These are phyloP conservation scores for Tetraselmis striata DNA, from an alignment of 139 green algal species.

Conservation along the genomic window DNA sequence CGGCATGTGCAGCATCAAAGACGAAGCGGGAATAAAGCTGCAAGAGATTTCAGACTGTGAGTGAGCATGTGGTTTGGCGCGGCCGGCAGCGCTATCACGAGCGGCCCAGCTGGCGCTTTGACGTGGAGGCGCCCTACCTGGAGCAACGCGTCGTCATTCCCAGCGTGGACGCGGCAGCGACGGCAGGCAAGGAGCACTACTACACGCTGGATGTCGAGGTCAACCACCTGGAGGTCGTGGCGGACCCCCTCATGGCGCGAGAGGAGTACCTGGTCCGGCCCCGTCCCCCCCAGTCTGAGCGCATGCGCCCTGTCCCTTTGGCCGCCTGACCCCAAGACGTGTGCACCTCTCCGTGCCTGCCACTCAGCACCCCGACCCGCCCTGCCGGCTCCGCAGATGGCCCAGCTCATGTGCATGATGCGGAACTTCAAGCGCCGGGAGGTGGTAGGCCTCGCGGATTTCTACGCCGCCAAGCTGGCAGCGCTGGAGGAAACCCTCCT, in stretches of 20 bases:
- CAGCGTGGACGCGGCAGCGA: neutral
- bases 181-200: neutral
- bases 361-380: no score
- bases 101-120: neutral
- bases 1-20: no score
- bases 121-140: conserved; percentile 3
- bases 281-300: no score
- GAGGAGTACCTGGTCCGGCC: conserved; percentile 62
- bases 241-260: conserved; percentile 41
- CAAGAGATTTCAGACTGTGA: no score
- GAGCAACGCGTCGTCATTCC: neutral
- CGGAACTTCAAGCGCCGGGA: conserved; percentile 45
- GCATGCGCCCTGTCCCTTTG: no score
- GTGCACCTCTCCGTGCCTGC: neutral
- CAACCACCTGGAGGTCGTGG: conserved; percentile 42
- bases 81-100: conserved; percentile 2
- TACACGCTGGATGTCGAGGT: conserved; percentile 54
- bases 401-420: conserved; percentile 39
- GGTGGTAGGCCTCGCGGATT: conserved; percentile 31
- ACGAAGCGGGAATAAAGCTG: no score
- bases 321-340: no score
- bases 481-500: conserved; percentile 49
- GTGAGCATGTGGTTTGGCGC: no score
- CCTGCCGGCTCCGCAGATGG: conserved; percentile 25
- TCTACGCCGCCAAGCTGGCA: conserved; percentile 45